A percentile compares a stretch with the other conserved stretches of the same genome.
Conservation (phyloP, 106 monocot species). For the Platanthera guangdongensis region DNA sequence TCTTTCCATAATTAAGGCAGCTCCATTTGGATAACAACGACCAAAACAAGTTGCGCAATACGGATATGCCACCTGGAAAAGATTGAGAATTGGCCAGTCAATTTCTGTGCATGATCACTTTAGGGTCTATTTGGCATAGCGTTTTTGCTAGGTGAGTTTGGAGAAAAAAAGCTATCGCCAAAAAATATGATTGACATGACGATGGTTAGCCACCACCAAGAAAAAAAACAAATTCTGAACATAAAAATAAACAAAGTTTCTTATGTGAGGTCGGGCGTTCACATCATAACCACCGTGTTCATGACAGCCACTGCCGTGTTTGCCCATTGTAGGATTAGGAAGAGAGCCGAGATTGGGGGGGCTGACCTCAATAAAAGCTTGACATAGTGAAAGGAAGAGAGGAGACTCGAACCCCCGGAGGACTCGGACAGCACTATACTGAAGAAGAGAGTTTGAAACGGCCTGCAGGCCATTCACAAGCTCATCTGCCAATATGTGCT, state of each 20-base stretch:
- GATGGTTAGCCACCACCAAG: too few species aligned
- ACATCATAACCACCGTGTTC: too few species aligned
- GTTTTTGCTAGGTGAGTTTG: too few species aligned
- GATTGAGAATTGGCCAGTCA: too few species aligned
- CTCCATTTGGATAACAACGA: constrained; percentile 78
- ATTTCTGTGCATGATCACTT: not conserved
- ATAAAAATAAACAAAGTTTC: too few species aligned
- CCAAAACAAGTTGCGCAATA: constrained; percentile 82
- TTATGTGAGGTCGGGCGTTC: too few species aligned
- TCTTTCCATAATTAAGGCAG: constrained; percentile 46
- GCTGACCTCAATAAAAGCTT: constrained; percentile 79
- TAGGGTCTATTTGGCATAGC: too few species aligned
- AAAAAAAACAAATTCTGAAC: too few species aligned
- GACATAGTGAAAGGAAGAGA: constrained; percentile 90
- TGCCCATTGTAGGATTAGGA: not conserved
- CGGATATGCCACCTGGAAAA: constrained; percentile 67
- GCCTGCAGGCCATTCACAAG: constrained; percentile 65
- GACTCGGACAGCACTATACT: constrained; percentile 67
- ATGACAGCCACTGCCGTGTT: too few species aligned
- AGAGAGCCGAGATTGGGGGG: not conserved
- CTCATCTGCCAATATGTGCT: constrained; percentile 57
- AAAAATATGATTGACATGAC: too few species aligned
- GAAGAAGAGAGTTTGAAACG: constrained; percentile 67
- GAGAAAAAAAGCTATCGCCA: too few species aligned
- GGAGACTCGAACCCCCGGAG: constrained; percentile 83